A percentile compares a stretch with the other conserved stretches of the same genome.
Evolutionary conservation across 2,329 filamentous ascomycete species (phyloP).

Genomic region (Colletotrichum sp.): DNA sequence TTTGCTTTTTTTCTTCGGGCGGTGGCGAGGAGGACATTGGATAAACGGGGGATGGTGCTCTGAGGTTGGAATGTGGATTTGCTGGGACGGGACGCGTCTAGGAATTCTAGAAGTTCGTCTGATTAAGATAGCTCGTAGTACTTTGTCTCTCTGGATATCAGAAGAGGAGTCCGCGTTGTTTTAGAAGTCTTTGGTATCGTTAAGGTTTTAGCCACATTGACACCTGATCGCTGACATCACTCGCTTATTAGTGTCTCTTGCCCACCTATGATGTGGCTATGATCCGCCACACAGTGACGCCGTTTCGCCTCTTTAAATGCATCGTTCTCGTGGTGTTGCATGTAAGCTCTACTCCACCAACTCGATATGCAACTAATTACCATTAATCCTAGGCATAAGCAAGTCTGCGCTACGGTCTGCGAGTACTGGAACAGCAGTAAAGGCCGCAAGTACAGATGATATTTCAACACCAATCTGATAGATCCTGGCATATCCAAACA

Average conservation of each 20-base stretch:
- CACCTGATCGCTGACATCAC: slow-evolving; percentile 8
- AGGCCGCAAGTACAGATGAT: too few species aligned
- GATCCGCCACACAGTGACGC: background rate
- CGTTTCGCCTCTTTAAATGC: too few species aligned
- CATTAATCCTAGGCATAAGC: too few species aligned
- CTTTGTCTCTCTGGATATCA: background rate
- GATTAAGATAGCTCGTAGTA: too few species aligned
- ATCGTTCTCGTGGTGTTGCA: too few species aligned
- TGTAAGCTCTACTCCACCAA: too few species aligned
- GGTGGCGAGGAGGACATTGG: slow-evolving; percentile 3
- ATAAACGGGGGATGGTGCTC: background rate
- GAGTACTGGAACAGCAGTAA: too few species aligned
- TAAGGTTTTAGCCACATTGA: background rate
- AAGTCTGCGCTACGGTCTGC: too few species aligned
- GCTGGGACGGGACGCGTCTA: background rate
- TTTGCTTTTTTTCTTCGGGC: slow-evolving; percentile 5
- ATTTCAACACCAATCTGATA: too few species aligned
- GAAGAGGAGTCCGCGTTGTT: background rate
- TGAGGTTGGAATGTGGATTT: background rate
- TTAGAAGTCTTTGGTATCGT: background rate
- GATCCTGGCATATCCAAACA: too few species aligned
- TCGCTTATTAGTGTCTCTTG: background rate
- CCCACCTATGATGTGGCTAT: background rate
- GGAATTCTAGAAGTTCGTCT: background rate
- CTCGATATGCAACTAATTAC: too few species aligned